Base-by-base conservation (phyloP, 1,284 basidiomycete genomes). In the Ustilago bromivora region DNA sequence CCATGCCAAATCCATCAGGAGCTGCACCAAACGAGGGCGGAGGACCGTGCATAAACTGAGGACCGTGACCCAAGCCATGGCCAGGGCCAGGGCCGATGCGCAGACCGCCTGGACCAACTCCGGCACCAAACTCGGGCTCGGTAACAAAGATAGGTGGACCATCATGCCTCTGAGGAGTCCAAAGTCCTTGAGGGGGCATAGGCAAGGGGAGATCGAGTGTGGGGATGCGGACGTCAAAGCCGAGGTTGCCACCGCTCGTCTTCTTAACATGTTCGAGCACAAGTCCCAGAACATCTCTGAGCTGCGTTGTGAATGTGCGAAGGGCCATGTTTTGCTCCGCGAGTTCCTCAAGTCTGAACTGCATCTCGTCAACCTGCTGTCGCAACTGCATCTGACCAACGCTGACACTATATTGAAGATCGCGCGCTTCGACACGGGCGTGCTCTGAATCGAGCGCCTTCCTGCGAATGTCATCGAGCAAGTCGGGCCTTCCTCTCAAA, bases 391-490 rank as follows among this genome's bases (percentile, higher is more conserved):
- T 78, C 57, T 82, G 80, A 0, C 78, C 79, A 2, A 82, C 76
- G 34, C 76, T 76, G 61, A 82, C 76, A 63, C 79, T 82, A 68
- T 80, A 82, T 59, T 80, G 80, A 57, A 82, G 61, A 43, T 82
- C 80, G 3, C 80, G 63, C 8, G 80, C 80, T 43, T 82, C 80
- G 19, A 80, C 78, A 4, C 80, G 69, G 2, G 78, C 80, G 49
- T 82, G 80, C 43, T 82, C 80, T 34, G 79, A 80, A 38, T 83
- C 82, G 19, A 83, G 87, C 1, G 92, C 92, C 86, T 94, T 94
- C 68, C 93, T 90, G 85, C 93, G 93, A 85, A 94, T 95, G 82
- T 92, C 92, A 78, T 94, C 92, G 10, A 94, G 89, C 58, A 94
- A 88, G 84, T 94, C 93, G 19, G 91, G 91, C n/a, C 92, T 89